Percentiles rank a stretch among this genome's conserved stretches.
phyloP scores from a whole-genome alignment of 2,329 filamentous ascomycete species.

The Hypomyces rosellus region DNA sequence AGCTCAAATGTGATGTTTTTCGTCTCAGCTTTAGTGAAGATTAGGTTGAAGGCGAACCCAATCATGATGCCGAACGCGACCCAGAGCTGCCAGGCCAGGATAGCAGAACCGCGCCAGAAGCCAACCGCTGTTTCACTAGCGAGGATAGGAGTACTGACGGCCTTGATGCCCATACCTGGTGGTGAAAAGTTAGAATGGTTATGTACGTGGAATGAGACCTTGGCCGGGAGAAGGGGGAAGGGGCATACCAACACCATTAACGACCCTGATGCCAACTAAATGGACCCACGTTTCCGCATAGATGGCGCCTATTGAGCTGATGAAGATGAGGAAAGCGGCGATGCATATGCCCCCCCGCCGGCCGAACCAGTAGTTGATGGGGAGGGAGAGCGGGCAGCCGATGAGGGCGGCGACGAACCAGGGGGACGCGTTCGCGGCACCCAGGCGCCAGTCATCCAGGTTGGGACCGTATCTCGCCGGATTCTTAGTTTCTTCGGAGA shows the following conservation, averaged over 20 bases:
- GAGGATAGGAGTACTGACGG: conserved; percentile 41
- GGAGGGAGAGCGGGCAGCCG: conserved; percentile 34
- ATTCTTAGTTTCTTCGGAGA: conserved; percentile 6
- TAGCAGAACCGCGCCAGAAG: conserved; percentile 42
- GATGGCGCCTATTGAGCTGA: conserved; percentile 31
- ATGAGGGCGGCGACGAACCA: conserved; percentile 34
- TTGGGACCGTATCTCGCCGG: neutral
- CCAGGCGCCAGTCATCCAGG: conserved; percentile 31
- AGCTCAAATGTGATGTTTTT: conserved; percentile 19
- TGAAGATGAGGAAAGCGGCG: conserved; percentile 33
- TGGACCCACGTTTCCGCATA: conserved; percentile 28
- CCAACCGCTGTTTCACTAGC: conserved; percentile 41
- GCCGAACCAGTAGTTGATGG: conserved; percentile 35
- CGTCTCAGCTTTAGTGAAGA: conserved; percentile 24
- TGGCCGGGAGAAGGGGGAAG: neutral
- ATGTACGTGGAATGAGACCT: conserved; percentile 10
- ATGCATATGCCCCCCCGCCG: conserved; percentile 33
- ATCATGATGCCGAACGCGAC: conserved; percentile 33
- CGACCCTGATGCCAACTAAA: conserved; percentile 28
- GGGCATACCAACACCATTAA: conserved; percentile 34
- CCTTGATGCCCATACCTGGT: conserved; percentile 42
- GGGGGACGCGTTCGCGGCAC: conserved; percentile 33
- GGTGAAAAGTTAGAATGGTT: neutral
- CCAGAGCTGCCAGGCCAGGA: conserved; percentile 42
- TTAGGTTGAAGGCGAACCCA: conserved; percentile 30